Evolutionary conservation across 2,329 filamentous ascomycete genomes (phyloP).

Genomic region (Fusarium sp.): DNA sequence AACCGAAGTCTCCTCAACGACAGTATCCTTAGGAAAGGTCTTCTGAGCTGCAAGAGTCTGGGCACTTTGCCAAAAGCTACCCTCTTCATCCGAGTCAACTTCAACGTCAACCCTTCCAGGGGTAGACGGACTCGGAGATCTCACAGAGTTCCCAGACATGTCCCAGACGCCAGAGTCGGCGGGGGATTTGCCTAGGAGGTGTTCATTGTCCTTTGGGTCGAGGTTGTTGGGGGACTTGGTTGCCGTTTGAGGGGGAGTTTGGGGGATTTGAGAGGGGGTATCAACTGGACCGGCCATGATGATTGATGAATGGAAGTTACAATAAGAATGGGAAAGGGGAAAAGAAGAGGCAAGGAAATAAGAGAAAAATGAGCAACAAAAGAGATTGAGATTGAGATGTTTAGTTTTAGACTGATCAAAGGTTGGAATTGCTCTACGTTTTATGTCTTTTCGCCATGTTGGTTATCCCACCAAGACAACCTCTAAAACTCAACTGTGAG

Average conservation of each 20-base stretch:
- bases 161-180: constrained; percentile 25
- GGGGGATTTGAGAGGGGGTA: background rate
- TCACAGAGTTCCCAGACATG: constrained; percentile 9
- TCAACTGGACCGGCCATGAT: constrained; percentile 34
- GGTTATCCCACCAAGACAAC: background rate
- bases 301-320: background rate
- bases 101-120: background rate
- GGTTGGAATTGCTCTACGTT: background rate
- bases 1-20: background rate
- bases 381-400: background rate
- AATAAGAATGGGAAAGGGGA: background rate
- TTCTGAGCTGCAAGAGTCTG: background rate
- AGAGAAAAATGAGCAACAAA: background rate
- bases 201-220: background rate
- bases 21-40: background rate
- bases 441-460: background rate
- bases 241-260: constrained; percentile 15
- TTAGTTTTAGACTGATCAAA: background rate
- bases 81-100: background rate
- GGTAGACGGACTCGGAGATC: background rate
- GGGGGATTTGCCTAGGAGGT: constrained; percentile 8
- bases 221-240: background rate
- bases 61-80: background rate
- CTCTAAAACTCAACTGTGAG: background rate
- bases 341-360: background rate